These are phyloP conservation scores for Myrica gale DNA, from an alignment of 306 rosid species.

Conservation along the genomic window DNA sequence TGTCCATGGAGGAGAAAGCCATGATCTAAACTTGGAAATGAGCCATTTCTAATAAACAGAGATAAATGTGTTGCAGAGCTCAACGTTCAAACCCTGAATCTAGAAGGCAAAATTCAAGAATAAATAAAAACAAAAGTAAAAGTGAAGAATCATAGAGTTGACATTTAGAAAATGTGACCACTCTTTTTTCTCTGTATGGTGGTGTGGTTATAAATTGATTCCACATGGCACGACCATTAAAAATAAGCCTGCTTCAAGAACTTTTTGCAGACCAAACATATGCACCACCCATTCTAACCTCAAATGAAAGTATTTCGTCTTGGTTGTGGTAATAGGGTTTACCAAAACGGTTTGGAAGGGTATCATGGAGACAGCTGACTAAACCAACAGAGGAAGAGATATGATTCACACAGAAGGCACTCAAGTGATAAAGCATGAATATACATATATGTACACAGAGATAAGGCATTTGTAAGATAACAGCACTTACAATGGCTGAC, in stretches of 20 bases:
- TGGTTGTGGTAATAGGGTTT: not conserved
- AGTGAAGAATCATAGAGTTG: constrained; percentile 7
- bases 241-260: not conserved
- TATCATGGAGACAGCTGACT: not conserved
- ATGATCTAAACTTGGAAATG: constrained; percentile 12
- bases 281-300: not conserved
- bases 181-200: not conserved
- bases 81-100: not conserved
- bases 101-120: not conserved
- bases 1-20: constrained; percentile 33
- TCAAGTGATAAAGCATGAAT: not conserved
- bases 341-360: not conserved
- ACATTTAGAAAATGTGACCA: not conserved
- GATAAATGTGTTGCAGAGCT: not conserved
- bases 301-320: not conserved
- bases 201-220: not conserved
- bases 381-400: not conserved
- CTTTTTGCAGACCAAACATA: not conserved
- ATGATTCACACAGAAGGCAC: not conserved
- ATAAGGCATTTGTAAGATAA: not conserved
- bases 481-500: constrained; percentile 56
- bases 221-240: not conserved
- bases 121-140: not conserved
- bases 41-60: constrained; percentile 5
- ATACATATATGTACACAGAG: not conserved